Evolutionary conservation across 495 filamentous ascomycete species (phyloP), one percentile per base, ranked within the genome.

Genomic region (Penicillium goetzii): DNA sequence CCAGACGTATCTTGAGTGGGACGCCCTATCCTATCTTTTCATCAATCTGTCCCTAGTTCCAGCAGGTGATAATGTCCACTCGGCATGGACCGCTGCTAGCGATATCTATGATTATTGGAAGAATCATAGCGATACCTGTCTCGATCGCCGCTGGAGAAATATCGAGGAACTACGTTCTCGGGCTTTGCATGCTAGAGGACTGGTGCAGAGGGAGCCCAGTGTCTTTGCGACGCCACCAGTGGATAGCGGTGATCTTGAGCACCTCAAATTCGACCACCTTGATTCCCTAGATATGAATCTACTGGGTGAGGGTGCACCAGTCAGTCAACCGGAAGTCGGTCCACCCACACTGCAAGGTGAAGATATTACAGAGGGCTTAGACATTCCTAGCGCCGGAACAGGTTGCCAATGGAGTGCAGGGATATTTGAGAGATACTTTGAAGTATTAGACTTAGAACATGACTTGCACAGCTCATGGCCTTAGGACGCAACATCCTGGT

Each of bases 1-100:
- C 76, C 84, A 87, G 71, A 92, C 87, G 0, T 92, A 92, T 69
- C 83, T 88, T 12, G 88, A 92, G 62, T 90, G 88, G 87, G 89
- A 93, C 62, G 89, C 91, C 12, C 80, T 93, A 3, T 86, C 86
- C 2, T 90, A 88, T 65, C 78, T 75, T 3, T 74, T 94, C 6
- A 81, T 88, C 2, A 90, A 93, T 63, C 78, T 92, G 3, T 86
- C 86, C 66, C 78, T 86, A 34, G 38, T 23, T 4, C 62, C 56
- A 5, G 26, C 26, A 17, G 56, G 33, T 0, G 41, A 56, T 2
- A 23, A 10, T 15, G 53, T 40, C 2, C 23, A 60, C 14, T 34
- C n/a, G 10, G 62, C 51, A 17, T 73, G 66, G 66, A 30, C 30
- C 14, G 50, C 58, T 25, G 64, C 60, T 15, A 61, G 62, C 3